Base-by-base conservation (phyloP, 345 rosid species). In the Ceriops zippeliana region DNA sequence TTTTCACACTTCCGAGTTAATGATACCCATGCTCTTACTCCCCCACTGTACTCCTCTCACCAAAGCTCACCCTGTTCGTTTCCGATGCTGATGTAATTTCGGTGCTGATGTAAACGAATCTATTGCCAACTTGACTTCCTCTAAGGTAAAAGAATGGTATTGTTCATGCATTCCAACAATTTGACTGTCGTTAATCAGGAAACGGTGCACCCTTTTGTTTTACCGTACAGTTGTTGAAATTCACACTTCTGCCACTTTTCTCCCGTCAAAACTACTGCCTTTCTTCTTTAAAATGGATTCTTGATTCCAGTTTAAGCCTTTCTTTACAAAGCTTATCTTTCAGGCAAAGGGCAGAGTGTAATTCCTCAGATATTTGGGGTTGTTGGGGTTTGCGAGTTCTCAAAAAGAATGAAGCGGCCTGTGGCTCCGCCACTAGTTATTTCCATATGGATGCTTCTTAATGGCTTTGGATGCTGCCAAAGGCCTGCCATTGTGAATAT, bases 401-500 rank as follows among this genome's bases (percentile, higher is more conserved):
- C 16, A 9, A 56, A 56, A 24, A 13, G 47, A 42, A 56, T 56
- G 59, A 24, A 56, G 10, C 58, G 27, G 26, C 30, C 16, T 56
- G 26, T 56, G 5, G 16, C 30, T 52, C 22, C 34, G 13, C 28
- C 8, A 21, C 34, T 67, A 58, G 34, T 68, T 38, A 1, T 78
- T 70, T 54, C 70, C 52, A 61, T 47, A 28, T 74, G 69, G 77
- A 37, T 76, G 11, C 66, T 58, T 21, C 32, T 69, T 24, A 13
- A 9, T 66, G 73, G 75, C 31, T 65, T 63, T n/a, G 84, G 42
- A 26, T 11, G 58, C 38, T 74, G 83, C 59, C 75, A 62, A 35
- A 80, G 76, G 70, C 91, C 93, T 61, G 27, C 70, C n/a, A 78
- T 63, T 65, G 96, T 87, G 53, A 83, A 84, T 37, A 9, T 93